phyloP scores from a whole-genome alignment of 2,329 filamentous ascomycete species.

The Shiraia sp. region DNA sequence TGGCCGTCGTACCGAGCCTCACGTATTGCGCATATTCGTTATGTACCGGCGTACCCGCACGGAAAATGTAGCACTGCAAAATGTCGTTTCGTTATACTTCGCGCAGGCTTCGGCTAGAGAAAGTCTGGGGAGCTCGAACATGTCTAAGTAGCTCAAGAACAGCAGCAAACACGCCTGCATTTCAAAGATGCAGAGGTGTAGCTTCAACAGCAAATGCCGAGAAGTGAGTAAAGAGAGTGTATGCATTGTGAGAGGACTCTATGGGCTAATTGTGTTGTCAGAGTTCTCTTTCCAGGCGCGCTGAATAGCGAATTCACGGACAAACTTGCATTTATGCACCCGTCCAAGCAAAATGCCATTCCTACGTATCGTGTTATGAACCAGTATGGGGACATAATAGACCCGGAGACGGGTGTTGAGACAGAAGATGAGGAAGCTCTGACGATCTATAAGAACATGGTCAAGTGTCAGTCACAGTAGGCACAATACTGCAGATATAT shows the following conservation, averaged over 20 bases:
- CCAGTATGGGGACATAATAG: conserved; percentile 82
- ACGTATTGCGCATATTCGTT: conserved; percentile 23
- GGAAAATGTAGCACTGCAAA: conserved; percentile 26
- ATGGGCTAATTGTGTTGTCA: conserved; percentile 24
- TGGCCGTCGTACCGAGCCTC: conserved; percentile 32
- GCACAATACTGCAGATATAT: not conserved
- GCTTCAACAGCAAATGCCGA: conserved; percentile 64
- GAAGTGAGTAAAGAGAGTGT: conserved; percentile 53
- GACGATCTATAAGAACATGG: conserved; percentile 66
- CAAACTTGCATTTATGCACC: conserved; percentile 74
- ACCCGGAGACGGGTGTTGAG: conserved; percentile 68
- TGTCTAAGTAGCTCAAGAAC: conserved; percentile 22
- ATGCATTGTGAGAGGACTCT: not conserved
- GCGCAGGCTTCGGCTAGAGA: conserved; percentile 27
- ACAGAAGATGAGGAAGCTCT: conserved; percentile 66
- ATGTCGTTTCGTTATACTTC: conserved; percentile 42
- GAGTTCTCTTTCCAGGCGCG: conserved; percentile 83
- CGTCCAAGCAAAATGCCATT: conserved; percentile 71
- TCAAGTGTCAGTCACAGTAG: conserved; percentile 50
- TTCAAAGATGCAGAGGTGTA: conserved; percentile 57
- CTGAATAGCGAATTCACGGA: conserved; percentile 91
- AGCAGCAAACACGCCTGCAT: conserved; percentile 14
- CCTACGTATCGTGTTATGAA: conserved; percentile 91
- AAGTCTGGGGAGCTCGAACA: conserved; percentile 11
- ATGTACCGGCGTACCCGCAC: conserved; percentile 22